phyloP scores from a whole-genome alignment of 768 basidiomycete genomes.

The Leccinum broughii region DNA sequence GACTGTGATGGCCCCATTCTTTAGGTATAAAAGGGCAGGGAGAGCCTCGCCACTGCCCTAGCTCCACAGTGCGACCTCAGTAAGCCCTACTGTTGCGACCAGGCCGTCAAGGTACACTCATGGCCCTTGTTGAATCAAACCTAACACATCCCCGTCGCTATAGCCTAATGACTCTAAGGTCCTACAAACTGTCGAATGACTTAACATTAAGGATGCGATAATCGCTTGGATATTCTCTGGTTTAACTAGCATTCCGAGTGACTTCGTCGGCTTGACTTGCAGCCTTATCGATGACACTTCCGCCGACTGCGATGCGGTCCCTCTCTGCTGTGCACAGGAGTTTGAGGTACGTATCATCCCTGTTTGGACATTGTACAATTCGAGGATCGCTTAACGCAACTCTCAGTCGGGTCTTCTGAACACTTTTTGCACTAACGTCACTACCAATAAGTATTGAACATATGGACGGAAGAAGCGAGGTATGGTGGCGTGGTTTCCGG shows the following conservation, averaged over 20 bases:
- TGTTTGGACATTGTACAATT: not conserved
- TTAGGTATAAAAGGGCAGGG: not conserved
- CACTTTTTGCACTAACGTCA: not conserved
- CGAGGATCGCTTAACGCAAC: not conserved
- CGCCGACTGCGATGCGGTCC: not conserved
- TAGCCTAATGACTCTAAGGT: not conserved
- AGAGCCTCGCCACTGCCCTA: conserved; percentile 6
- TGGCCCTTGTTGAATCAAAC: not conserved
- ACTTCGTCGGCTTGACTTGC: not conserved
- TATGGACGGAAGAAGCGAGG: not conserved
- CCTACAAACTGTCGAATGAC: not conserved
- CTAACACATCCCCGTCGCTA: not conserved
- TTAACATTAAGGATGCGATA: not conserved
- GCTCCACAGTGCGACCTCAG: not conserved
- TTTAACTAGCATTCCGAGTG: not conserved
- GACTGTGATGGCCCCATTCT: not conserved
- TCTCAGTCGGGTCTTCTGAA: not conserved
- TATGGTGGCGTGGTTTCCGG: not conserved
- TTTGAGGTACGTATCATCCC: not conserved
- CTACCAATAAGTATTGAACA: not conserved
- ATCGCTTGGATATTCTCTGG: not conserved
- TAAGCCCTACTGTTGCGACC: not conserved
- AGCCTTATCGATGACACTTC: not conserved
- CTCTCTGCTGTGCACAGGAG: not conserved
- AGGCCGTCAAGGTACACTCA: not conserved